Evolutionary conservation across 73 alveolate genomes (phyloP).

Genomic region (Halteria grandinella): DNA sequence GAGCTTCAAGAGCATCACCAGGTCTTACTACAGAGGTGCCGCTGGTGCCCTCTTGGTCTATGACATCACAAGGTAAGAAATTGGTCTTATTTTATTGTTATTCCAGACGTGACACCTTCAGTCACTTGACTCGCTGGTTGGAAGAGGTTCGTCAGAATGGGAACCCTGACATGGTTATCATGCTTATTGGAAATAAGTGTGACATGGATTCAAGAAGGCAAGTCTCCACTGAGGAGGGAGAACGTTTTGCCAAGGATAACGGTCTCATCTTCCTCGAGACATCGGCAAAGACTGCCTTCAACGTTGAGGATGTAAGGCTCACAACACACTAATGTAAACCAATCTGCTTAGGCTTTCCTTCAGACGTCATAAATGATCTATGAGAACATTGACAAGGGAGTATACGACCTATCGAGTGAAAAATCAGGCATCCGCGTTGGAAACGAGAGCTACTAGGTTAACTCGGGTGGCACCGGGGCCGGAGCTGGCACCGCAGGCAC

Average conservation of each 20-base stretch:
- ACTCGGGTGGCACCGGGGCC: slow-evolving; percentile 14
- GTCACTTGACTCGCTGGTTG: slow-evolving; percentile 88
- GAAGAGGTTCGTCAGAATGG: slow-evolving; percentile 90
- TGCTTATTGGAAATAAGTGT: slow-evolving; percentile 90
- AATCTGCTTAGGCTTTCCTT: slow-evolving; percentile 72
- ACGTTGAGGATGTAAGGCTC: slow-evolving; percentile 69
- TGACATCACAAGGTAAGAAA: slow-evolving; percentile 78
- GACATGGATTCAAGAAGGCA: slow-evolving; percentile 86
- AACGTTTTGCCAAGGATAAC: slow-evolving; percentile 80
- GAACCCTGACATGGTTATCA: slow-evolving; percentile 87
- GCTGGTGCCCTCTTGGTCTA: slow-evolving; percentile 91
- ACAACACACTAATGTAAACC: not conserved
- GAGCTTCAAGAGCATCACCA: slow-evolving; percentile 83
- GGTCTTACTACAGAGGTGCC: slow-evolving; percentile 91
- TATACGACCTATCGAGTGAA: slow-evolving; percentile 76
- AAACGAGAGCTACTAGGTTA: slow-evolving; percentile 57
- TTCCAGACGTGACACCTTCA: slow-evolving; percentile 83
- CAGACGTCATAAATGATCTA: slow-evolving; percentile 79
- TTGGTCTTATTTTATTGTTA: not conserved
- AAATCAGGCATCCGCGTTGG: slow-evolving; percentile 76
- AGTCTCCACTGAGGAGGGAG: slow-evolving; percentile 90
- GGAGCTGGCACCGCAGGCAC: too few relatives aligned
- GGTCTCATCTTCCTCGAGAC: slow-evolving; percentile 89
- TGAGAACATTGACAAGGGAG: slow-evolving; percentile 78
- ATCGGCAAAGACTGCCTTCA: slow-evolving; percentile 83